Evolutionary conservation across 2,329 filamentous ascomycete genomes (phyloP).

Genomic region (Arthrobotrys sinensis): DNA sequence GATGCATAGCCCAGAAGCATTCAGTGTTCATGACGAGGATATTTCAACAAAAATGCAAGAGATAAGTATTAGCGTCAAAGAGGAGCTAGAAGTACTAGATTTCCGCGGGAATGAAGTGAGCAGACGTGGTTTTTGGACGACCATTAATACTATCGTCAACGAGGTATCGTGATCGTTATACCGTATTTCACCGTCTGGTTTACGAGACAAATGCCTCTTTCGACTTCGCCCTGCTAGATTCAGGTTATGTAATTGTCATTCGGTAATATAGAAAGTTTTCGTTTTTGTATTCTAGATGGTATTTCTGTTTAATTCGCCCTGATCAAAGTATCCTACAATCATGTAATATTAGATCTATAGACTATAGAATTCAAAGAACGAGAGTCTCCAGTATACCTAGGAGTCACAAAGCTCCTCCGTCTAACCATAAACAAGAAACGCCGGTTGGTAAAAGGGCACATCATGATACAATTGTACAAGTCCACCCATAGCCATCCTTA

Average conservation of each 20-base stretch:
- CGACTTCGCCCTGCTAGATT: background rate
- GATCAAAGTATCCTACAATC: background rate
- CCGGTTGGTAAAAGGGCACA: background rate
- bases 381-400: no score
- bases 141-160: slow-evolving; percentile 15
- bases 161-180: background rate
- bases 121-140: slow-evolving; percentile 33
- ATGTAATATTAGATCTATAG: slow-evolving; percentile 16
- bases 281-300: background rate
- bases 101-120: slow-evolving; percentile 25
- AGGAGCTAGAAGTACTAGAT: slow-evolving; percentile 13
- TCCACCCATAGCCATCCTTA: background rate
- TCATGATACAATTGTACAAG: background rate
- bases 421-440: slow-evolving; percentile 1
- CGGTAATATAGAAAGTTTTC: background rate
- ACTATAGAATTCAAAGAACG: background rate
- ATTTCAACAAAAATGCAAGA: slow-evolving; percentile 8
- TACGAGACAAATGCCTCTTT: slow-evolving; percentile 10
- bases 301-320: no score
- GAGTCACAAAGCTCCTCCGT: background rate
- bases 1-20: slow-evolving; percentile 15
- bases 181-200: background rate
- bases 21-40: background rate
- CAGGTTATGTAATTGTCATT: no score
- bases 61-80: background rate